These are phyloP conservation scores for Cronartium quercuum DNA, from an alignment of 1,284 basidiomycete species.

Conservation along the genomic window DNA sequence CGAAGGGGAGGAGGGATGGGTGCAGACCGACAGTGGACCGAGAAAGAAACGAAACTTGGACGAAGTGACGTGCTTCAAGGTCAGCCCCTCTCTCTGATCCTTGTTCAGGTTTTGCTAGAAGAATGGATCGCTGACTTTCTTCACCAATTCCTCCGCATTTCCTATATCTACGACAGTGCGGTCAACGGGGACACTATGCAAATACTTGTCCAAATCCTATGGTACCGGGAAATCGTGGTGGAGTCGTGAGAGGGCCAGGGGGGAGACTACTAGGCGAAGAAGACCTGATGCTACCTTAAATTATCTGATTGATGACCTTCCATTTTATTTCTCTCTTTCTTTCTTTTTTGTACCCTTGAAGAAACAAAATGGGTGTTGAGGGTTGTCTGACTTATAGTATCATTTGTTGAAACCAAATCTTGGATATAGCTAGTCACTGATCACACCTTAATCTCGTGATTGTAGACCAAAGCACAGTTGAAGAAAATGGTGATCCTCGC, in stretches of 20 bases:
- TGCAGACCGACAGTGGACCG: slow-evolving; percentile 40
- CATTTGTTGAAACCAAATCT: too few species aligned
- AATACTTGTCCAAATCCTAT: slow-evolving; percentile 82
- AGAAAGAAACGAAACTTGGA: slow-evolving; percentile 66
- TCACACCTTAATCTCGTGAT: too few species aligned
- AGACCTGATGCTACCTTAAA: slow-evolving; percentile 1
- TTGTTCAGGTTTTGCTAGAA: neutral
- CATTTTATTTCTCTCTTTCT: too few species aligned
- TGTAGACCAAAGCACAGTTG: too few species aligned
- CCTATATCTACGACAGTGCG: slow-evolving; percentile 56
- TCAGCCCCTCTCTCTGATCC: slow-evolving; percentile 47
- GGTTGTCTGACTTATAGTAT: too few species aligned
- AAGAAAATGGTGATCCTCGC: too few species aligned
- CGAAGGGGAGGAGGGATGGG: slow-evolving; percentile 41
- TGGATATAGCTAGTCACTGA: too few species aligned
- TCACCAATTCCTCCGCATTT: neutral
- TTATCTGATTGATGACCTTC: neutral
- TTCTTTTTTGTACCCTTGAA: too few species aligned
- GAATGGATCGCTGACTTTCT: too few species aligned
- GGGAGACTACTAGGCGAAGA: slow-evolving; percentile 32
- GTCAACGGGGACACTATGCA: slow-evolving; percentile 88
- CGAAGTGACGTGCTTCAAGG: slow-evolving; percentile 85
- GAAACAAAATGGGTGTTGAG: too few species aligned
- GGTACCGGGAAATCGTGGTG: slow-evolving; percentile 71
- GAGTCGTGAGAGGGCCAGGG: slow-evolving; percentile 50